Evolutionary conservation across 306 rosid genomes (phyloP).

Genomic region (Malus orientalis): DNA sequence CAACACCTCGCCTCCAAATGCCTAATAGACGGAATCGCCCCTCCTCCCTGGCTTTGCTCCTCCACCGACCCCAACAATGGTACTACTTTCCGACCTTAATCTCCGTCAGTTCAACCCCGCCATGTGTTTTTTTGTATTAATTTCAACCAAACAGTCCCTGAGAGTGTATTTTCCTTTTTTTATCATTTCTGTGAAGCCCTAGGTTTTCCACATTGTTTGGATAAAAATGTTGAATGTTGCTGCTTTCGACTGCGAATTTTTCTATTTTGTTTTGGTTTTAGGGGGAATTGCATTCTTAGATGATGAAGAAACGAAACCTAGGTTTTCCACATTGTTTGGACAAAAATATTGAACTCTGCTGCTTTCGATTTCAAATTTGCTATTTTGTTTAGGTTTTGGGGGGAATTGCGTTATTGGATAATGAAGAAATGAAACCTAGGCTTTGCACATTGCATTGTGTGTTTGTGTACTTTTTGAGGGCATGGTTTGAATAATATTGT

Average conservation of each 20-base stretch:
- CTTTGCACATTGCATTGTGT: background rate
- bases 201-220: background rate
- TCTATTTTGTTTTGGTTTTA: background rate
- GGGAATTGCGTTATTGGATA: background rate
- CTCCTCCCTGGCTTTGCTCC: conserved; percentile 66
- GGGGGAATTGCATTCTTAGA: background rate
- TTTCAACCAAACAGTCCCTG: background rate
- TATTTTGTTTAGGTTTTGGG: background rate
- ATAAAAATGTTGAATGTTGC: background rate
- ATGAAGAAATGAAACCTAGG: background rate
- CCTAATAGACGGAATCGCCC: conserved; percentile 65
- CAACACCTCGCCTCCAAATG: conserved; percentile 65
- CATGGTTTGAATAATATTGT: background rate
- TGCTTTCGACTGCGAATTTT: too few species aligned
- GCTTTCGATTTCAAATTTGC: too few species aligned
- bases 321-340: background rate
- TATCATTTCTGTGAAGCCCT: background rate
- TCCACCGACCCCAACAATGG: conserved; percentile 38
- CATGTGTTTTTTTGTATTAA: background rate
- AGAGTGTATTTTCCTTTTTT: background rate
- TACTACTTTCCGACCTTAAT: conserved; percentile 7
- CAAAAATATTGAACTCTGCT: too few species aligned
- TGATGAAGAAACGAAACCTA: background rate
- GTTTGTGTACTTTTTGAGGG: background rate
- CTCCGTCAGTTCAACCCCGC: background rate